Percentiles rank a stretch among this genome's conserved stretches.
Evolutionary conservation across 495 filamentous ascomycete genomes (phyloP).

Genomic region (Hypoxylon crocopeplum): DNA sequence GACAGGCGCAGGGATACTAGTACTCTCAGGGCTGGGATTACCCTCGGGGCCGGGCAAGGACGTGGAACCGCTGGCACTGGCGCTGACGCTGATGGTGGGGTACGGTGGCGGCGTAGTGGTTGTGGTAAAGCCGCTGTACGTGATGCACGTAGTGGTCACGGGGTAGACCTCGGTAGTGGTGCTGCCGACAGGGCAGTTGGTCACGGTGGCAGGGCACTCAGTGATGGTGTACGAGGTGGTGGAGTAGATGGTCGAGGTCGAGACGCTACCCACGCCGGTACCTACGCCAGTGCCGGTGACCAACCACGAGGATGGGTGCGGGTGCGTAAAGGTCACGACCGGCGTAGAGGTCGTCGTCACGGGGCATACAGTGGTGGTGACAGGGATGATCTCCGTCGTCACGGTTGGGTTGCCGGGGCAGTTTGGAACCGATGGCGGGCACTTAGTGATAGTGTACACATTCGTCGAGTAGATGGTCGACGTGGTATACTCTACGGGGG

Average conservation of each 20-base stretch:
- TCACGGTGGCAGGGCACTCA: constrained; percentile 9
- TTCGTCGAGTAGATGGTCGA: constrained; percentile 36
- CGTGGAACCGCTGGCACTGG: constrained; percentile 3
- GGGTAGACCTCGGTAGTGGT: constrained; percentile 26
- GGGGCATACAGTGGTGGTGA: constrained; percentile 27
- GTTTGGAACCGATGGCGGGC: constrained; percentile 34
- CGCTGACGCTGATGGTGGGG: constrained; percentile 10
- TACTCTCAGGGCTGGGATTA: neutral
- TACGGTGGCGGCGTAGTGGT: constrained; percentile 13
- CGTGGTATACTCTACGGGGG: constrained; percentile 12
- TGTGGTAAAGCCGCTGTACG: constrained; percentile 15
- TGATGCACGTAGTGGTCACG: constrained; percentile 4
- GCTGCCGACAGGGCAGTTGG: constrained; percentile 53
- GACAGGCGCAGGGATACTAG: constrained; percentile 9
- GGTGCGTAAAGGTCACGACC: too few relatives aligned
- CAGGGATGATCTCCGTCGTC: constrained; percentile 34
- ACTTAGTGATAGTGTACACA: constrained; percentile 28
- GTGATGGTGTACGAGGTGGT: constrained; percentile 6
- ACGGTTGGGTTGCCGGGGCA: constrained; percentile 51
- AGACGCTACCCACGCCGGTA: too few relatives aligned
- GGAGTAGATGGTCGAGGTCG: constrained; percentile 5
- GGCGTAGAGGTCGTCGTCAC: too few relatives aligned
- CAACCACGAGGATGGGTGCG: too few relatives aligned
- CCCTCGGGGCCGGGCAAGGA: neutral
- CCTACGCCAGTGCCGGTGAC: too few relatives aligned